Conservation (phyloP, 2,329 filamentous ascomycete genomes). For the Monosporascus sp. region DNA sequence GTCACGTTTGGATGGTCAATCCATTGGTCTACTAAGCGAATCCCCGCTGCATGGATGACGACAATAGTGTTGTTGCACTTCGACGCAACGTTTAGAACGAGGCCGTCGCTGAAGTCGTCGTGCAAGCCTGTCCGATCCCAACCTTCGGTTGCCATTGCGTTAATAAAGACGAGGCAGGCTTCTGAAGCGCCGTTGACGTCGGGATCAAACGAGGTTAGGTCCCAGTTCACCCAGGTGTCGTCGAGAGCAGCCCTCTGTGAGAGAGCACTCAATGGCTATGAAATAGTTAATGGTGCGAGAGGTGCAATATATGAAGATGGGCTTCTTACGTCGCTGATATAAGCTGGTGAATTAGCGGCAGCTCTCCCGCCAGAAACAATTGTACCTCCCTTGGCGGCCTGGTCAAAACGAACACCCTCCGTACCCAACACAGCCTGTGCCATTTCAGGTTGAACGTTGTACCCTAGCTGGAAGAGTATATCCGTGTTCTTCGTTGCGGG, state of each 20-base stretch:
- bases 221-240: constrained; percentile 53
- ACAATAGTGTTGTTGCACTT: constrained; percentile 60
- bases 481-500: constrained; percentile 44
- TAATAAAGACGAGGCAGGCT: constrained; percentile 61
- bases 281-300: constrained; percentile 20
- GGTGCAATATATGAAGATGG: background rate
- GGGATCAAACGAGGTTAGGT: constrained; percentile 42
- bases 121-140: constrained; percentile 61
- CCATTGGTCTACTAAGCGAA: constrained; percentile 58
- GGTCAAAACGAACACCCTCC: constrained; percentile 37
- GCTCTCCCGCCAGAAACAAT: constrained; percentile 48
- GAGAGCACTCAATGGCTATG: constrained; percentile 51
- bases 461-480: constrained; percentile 38
- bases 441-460: constrained; percentile 43
- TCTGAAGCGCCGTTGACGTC: constrained; percentile 45
- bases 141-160: constrained; percentile 72
- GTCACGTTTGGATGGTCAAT: constrained; percentile 62
- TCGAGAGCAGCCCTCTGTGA: constrained; percentile 48
- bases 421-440: constrained; percentile 37
- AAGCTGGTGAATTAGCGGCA: constrained; percentile 44
- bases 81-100: constrained; percentile 54
- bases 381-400: constrained; percentile 45
- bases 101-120: constrained; percentile 60
- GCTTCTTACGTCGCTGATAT: constrained; percentile 39
- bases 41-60: constrained; percentile 57